A percentile compares a stretch with the other conserved stretches of the same genome.
These are phyloP conservation scores for Zygoascus meyerae DNA, from an alignment of 1,139 yeast species.

Conservation along the genomic window DNA sequence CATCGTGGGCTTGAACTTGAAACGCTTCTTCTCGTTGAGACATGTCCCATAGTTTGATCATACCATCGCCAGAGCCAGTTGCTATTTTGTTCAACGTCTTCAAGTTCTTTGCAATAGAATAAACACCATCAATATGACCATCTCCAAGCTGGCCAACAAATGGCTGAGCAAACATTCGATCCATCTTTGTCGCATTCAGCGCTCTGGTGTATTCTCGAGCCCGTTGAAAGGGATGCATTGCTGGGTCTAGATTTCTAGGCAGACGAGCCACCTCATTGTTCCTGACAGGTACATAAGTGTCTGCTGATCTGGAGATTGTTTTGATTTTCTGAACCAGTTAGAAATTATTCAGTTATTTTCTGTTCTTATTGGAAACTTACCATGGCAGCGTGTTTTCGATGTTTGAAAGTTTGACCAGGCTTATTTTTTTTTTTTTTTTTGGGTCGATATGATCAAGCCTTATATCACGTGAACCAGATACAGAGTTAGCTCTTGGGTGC, in stretches of 20 bases:
- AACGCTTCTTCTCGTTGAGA: conserved; percentile 65
- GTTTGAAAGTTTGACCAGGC: not conserved
- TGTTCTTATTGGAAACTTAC: conserved; percentile 3
- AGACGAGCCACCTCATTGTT: conserved; percentile 83
- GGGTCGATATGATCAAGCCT: too few relatives aligned
- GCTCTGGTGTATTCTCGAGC: conserved; percentile 96
- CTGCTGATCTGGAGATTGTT: conserved; percentile 85
- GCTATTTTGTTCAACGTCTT: conserved; percentile 68
- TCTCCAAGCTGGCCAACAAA: conserved; percentile 91
- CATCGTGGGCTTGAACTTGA: conserved; percentile 84
- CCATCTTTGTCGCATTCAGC: conserved; percentile 88
- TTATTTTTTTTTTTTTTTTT: conserved; percentile 6
- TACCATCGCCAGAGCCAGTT: conserved; percentile 93
- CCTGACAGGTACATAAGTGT: conserved; percentile 84
- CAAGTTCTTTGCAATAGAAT: conserved; percentile 76
- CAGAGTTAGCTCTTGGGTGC: not conserved
- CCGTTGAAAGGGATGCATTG: conserved; percentile 92
- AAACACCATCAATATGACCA: conserved; percentile 96
- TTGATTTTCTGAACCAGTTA: conserved; percentile 63
- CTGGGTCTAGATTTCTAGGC: conserved; percentile 89
- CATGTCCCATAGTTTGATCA: conserved; percentile 88
- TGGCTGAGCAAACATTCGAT: conserved; percentile 96
- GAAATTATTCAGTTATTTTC: not conserved
- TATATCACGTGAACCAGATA: not conserved
- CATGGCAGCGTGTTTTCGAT: not conserved